Conservation (phyloP, 495 filamentous ascomycete species). For the Neurospora hispaniola region DNA sequence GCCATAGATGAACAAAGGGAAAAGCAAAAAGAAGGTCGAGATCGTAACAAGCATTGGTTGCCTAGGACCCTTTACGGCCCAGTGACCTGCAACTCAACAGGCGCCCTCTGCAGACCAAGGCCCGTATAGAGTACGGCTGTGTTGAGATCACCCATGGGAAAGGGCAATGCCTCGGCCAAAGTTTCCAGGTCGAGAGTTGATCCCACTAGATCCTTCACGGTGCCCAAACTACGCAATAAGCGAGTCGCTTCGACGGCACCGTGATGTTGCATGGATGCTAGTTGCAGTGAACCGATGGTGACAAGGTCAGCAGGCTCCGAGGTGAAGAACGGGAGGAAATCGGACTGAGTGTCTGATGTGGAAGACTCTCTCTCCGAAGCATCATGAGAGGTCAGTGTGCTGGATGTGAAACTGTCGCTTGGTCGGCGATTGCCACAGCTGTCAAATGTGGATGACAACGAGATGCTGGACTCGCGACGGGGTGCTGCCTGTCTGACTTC, state of each 20-base stretch:
- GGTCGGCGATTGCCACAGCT: background rate
- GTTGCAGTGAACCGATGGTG: slow-evolving; percentile 18
- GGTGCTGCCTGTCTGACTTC: background rate
- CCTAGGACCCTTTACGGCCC: background rate
- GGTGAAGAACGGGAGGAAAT: slow-evolving; percentile 11
- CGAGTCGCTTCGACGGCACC: slow-evolving; percentile 12
- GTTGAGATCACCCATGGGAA: slow-evolving; percentile 4
- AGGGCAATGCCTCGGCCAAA: slow-evolving; percentile 1
- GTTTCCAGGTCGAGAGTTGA: background rate
- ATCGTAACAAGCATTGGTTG: background rate
- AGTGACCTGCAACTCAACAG: background rate
- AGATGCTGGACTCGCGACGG: slow-evolving; percentile 5
- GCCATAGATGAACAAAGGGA: background rate
- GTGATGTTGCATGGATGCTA: slow-evolving; percentile 17
- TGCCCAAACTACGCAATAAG: slow-evolving; percentile 8
- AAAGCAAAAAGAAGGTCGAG: background rate
- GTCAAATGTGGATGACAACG: slow-evolving; percentile 2
- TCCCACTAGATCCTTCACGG: background rate
- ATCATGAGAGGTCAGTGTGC: background rate
- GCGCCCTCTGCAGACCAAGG: slow-evolving; percentile 2
- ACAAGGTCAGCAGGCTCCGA: slow-evolving; percentile 18
- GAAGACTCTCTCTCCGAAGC: background rate
- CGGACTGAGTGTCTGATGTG: background rate
- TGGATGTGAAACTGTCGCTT: background rate
- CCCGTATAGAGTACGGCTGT: slow-evolving; percentile 1